Evolutionary conservation across 2,329 filamentous ascomycete species (phyloP), one percentile per base, ranked within the genome.

Genomic region (Teratosphaeria destructans): DNA sequence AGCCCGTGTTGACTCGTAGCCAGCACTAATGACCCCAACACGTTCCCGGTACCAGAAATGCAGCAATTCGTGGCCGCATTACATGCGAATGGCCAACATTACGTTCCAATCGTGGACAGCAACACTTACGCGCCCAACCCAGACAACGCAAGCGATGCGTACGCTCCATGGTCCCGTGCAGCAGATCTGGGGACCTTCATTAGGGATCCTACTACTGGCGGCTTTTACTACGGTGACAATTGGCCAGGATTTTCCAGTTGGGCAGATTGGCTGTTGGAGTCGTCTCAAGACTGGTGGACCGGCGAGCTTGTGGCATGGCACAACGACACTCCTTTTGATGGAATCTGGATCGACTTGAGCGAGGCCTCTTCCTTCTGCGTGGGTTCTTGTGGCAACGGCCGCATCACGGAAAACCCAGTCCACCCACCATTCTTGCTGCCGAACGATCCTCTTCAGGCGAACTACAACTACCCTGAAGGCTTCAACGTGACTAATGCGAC

Each of bases 51-150:
- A 49, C 72, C 71, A 2, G 78, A 76, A 52, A 81, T 78, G 3
- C 70, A 76, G 49, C 72, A 75, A 1, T 84, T 86, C 65, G 71
- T 86, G 35, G 72, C 74, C 5, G 73, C 75, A 39, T 71, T 86
- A 2, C 81, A 84, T 66, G 74, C 73, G 5, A 77, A 77, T 62
- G 78, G 79, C 34, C 81, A 81, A 61, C 81, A 84, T 64, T 85
- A 82, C 61, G 74, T 85, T 12, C 82, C 83, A 0, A 85, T 86
- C 59, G 78, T 86, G 3, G 83, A 85, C 66, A 75, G 78, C 7
- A 82, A 78, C 19, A 87, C 88, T 59, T 91, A 91, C 68, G 82
- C 83, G 26, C 88, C 88, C 0, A 87, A 90, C 65, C 85, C 86
- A 0, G 75, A 82, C n/a, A 88, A 90, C 67, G 76, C 78, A 1